Base-by-base conservation (phyloP, 805 yeast species). In the Candida ulmi region DNA sequence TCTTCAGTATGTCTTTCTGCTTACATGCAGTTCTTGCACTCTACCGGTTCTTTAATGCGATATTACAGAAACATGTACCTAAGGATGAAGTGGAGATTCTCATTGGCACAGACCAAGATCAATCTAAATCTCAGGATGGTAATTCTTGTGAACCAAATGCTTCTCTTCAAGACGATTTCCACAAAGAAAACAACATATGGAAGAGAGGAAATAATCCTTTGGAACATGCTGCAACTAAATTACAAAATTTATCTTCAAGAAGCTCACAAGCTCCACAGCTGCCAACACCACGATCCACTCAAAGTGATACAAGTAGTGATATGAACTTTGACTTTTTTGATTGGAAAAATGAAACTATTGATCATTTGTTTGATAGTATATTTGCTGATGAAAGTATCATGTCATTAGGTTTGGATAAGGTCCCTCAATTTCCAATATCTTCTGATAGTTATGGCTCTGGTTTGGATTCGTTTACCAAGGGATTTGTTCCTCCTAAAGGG, bases 281-380 rank as follows among this genome's bases (percentile, higher is more conserved):
- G 5, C 35, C 15, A 17, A 38, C 18, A 27, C 17, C 15, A 16
- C 29, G n/a, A 19, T 9, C 8, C 9, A 19, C 25, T 19, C 34
- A 18, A n/a, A 17, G 19, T 8, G 34, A 18, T 19, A 8, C 25
- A 21, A n/a, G 21, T n/a, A 11, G 8, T 21, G 24, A n/a, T n/a
- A n/a, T 21, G 12, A 21, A 16, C 7, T 37, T 33, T 30, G 45
- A 39, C 29, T 44, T 44, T 17, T 41, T 44, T 15, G 45, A 38
- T 16, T 44, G 47, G 47, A 44, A 39, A 27, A 41, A 38, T 19
- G 44, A 45, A 16, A 34, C 42, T 8, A 45, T 45, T 23, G 48
- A 45, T 36, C 46, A 45, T 12, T 17, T 45, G 21, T 43, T 45
- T 13, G 36, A 43, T 16, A 40, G 36, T 21, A 33, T 45, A 4